phyloP scores from a whole-genome alignment of 805 yeast genomes.

The Metschnikowia santaceciliae region DNA sequence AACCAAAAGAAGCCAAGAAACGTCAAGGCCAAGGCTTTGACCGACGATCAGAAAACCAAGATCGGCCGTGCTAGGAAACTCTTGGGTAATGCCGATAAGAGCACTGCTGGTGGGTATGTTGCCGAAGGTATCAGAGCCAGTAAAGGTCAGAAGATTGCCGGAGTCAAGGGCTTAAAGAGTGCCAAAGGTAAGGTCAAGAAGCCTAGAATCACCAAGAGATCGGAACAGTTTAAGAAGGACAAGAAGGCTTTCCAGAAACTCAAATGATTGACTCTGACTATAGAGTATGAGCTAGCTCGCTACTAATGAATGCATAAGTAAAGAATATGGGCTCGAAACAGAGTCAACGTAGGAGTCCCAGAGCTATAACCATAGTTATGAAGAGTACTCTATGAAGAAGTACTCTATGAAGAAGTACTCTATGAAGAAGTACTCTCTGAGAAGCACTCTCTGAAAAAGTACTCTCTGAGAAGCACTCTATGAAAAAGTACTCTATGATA shows the following conservation, averaged over 20 bases:
- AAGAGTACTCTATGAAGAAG: too few species aligned
- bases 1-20: constrained; percentile 26
- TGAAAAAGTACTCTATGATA: too few species aligned
- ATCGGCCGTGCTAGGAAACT: constrained; percentile 75
- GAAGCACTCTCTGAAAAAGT: too few species aligned
- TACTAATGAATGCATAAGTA: neutral
- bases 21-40: constrained; percentile 32
- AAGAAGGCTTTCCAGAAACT: constrained; percentile 22
- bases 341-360: neutral
- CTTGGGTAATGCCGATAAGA: constrained; percentile 76
- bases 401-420: too few species aligned
- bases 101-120: constrained; percentile 55
- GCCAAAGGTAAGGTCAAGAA: constrained; percentile 44
- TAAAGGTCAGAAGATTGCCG: constrained; percentile 59
- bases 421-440: too few species aligned
- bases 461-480: too few species aligned
- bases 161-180: constrained; percentile 55
- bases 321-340: neutral
- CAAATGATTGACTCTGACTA: neutral
- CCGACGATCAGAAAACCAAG: constrained; percentile 68
- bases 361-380: too few species aligned
- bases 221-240: constrained; percentile 47
- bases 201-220: constrained; percentile 56
- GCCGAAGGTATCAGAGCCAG: constrained; percentile 78
- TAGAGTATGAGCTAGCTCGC: too few species aligned